Evolutionary conservation across 805 yeast species (phyloP).

Genomic region (Saccharomyces eubayanus): DNA sequence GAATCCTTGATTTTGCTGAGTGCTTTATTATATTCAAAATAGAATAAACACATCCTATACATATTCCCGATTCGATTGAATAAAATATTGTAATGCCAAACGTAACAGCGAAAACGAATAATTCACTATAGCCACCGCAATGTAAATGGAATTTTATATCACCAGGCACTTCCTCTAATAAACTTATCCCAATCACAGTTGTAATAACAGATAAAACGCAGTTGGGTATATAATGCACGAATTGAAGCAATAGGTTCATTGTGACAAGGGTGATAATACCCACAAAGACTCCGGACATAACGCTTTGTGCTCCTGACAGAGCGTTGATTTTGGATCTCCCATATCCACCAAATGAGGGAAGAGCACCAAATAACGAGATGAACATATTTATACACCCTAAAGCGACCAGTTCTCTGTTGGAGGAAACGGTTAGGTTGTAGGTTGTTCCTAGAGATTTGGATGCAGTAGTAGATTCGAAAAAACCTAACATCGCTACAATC

Average conservation of each 20-base stretch:
- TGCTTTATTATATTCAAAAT: slow-evolving; percentile 70
- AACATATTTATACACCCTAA: slow-evolving; percentile 67
- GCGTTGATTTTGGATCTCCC: slow-evolving; percentile 89
- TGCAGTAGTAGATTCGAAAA: slow-evolving; percentile 89
- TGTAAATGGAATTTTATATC: slow-evolving; percentile 67
- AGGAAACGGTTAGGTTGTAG: slow-evolving; percentile 61
- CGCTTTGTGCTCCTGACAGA: slow-evolving; percentile 78
- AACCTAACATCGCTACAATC: slow-evolving; percentile 76
- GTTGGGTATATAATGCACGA: slow-evolving; percentile 64
- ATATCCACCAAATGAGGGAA: slow-evolving; percentile 94
- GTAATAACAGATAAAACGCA: slow-evolving; percentile 77
- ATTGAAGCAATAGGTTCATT: slow-evolving; percentile 49
- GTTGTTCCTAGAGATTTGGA: slow-evolving; percentile 74
- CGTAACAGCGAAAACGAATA: slow-evolving; percentile 60
- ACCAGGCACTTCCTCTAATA: slow-evolving; percentile 76
- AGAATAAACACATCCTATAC: slow-evolving; percentile 77
- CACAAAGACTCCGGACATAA: slow-evolving; percentile 75
- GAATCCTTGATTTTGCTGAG: slow-evolving; percentile 75
- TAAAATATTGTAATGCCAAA: slow-evolving; percentile 53
- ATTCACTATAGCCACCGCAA: slow-evolving; percentile 69
- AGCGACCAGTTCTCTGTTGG: slow-evolving; percentile 83
- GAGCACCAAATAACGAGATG: slow-evolving; percentile 52
- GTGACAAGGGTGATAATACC: slow-evolving; percentile 66
- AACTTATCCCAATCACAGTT: slow-evolving; percentile 63
- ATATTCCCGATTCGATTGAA: slow-evolving; percentile 85